Conservation (phyloP, 441 rosid genomes). For the Adansonia gregorii region DNA sequence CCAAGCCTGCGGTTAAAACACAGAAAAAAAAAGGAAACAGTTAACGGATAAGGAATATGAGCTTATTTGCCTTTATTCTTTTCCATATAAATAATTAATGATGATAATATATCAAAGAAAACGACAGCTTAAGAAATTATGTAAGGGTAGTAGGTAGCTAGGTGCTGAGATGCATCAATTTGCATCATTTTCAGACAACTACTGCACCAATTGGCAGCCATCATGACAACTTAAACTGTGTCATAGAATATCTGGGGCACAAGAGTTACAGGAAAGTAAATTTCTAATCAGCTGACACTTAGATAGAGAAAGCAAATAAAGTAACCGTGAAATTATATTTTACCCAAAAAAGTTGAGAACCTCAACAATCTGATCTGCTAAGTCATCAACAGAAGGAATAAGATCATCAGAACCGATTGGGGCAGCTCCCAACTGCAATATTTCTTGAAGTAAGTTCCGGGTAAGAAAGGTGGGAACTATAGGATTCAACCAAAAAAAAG, state of each 20-base stretch:
- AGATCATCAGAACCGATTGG: constrained; percentile 56
- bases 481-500: constrained; percentile 19
- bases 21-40: constrained; percentile 39
- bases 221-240: constrained; percentile 15
- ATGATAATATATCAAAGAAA: background rate
- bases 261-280: constrained; percentile 21
- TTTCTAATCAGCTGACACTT: constrained; percentile 1
- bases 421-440: constrained; percentile 97
- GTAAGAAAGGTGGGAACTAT: constrained; percentile 44
- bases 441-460: constrained; percentile 61
- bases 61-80: background rate
- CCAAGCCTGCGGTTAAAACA: constrained; percentile 61
- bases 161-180: constrained; percentile 1
- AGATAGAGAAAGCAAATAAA: constrained; percentile 23
- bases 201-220: constrained; percentile 20
- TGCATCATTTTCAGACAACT: constrained; percentile 30
- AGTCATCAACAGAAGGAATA: constrained; percentile 77
- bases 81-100: constrained; percentile 13
- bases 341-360: constrained; percentile 94
- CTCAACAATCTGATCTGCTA: constrained; percentile 87
- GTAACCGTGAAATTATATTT: background rate
- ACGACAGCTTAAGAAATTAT: constrained; percentile 12
- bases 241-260: constrained; percentile 18
- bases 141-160: background rate
- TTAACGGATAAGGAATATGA: constrained; percentile 11